Base-by-base conservation (phyloP, 1,284 basidiomycete genomes). In the Neolentinus lepideus region DNA sequence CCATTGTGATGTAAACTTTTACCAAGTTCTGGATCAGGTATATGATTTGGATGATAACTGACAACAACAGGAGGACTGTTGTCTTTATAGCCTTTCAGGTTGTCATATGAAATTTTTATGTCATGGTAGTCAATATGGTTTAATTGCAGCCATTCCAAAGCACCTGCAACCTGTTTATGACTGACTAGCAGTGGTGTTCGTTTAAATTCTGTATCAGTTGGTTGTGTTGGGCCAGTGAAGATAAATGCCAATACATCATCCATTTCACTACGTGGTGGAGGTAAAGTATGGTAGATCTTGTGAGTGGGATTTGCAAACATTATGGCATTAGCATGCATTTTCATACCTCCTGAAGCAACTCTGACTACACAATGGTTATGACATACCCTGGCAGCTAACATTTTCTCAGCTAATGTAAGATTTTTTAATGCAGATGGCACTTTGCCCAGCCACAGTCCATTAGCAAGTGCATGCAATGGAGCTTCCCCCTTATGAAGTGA, bases 111-210 rank as follows among this genome's bases (percentile, higher is more conserved):
- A 14, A 71, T 67, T 0, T 56, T 48, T 0, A 67, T 3, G 54
- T 67, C 63, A 2, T 1, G 11, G 56, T 70, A 71, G 26, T 64
- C 63, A 10, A 2, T 6, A 59, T 71, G 66, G 51, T 71, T 71
- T 2, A 68, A 35, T 26, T 64, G 64, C 16, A 71, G 55, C 69
- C 69, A 70, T 21, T 65, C 54, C 8, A 71, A 52, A 2, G 67
- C 67, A 21, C 21, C 36, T 12, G 31, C 14, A 0, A 68, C 61
- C n/a, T 53, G 29, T 21, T 64, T 58, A 14, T 60, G 10, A 21
- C 63, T 43, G 0, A 68, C 63, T 16, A 68, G 54, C 19, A 69
- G 54, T 3, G 68, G 68, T 35, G 61, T 66, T 19, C 65, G 19
- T 29, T 59, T 46, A 21, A 63, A 60, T 51, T 69, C 64, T n/a